phyloP scores from a whole-genome alignment of 1,284 basidiomycete species.

The Bondarzewia mesenterica region DNA sequence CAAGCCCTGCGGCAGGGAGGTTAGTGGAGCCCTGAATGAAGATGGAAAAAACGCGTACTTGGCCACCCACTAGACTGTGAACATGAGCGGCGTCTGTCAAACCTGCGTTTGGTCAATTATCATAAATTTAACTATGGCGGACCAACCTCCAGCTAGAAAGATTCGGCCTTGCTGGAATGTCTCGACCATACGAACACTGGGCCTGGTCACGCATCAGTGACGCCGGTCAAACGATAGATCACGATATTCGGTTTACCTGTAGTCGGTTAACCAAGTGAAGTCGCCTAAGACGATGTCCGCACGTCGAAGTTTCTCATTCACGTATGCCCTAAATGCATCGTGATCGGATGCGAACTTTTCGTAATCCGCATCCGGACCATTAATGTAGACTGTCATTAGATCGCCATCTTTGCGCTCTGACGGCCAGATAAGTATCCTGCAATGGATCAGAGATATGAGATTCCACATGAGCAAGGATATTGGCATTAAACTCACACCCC shows the following conservation, averaged over 20 bases:
- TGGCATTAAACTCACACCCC: too few species aligned
- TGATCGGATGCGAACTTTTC: not conserved
- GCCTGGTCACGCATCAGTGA: too few species aligned
- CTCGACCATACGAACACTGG: constrained; percentile 30
- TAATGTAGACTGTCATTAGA: not conserved
- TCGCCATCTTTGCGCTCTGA: too few species aligned
- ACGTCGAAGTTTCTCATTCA: not conserved
- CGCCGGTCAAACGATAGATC: too few species aligned
- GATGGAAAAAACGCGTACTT: not conserved
- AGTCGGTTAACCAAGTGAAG: not conserved
- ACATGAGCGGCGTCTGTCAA: constrained; percentile 20
- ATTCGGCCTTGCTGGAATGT: constrained; percentile 25
- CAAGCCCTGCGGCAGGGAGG: constrained; percentile 12
- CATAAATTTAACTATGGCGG: too few species aligned
- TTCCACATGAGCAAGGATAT: too few species aligned
- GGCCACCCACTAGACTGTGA: constrained; percentile 23
- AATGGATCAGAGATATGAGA: too few species aligned
- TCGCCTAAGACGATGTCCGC: not conserved
- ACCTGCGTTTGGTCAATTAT: not conserved
- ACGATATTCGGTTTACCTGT: too few species aligned
- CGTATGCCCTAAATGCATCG: constrained; percentile 8
- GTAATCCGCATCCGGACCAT: not conserved
- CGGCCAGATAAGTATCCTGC: too few species aligned
- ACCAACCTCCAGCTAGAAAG: constrained; percentile 30
- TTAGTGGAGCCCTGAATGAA: not conserved